These are phyloP conservation scores for Blastobotrys parvus DNA, from an alignment of 805 yeast species.

Conservation along the genomic window DNA sequence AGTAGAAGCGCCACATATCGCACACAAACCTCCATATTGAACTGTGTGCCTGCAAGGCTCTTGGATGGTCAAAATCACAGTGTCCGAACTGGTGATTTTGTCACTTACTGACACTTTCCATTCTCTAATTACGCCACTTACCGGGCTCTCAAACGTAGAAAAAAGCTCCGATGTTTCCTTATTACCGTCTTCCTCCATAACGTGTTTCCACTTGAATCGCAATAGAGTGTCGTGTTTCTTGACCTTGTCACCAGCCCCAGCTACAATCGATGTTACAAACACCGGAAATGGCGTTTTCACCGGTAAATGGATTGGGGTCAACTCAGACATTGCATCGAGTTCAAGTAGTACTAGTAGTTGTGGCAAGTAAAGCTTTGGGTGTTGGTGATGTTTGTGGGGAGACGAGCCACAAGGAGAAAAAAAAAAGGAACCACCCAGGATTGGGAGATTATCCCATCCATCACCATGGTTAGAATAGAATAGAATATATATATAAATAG, in stretches of 20 bases:
- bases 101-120: conserved; percentile 51
- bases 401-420: too few species aligned
- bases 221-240: conserved; percentile 46
- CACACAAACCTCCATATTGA: conserved; percentile 92
- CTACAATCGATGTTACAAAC: conserved; percentile 45
- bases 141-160: conserved; percentile 66
- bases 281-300: conserved; percentile 60
- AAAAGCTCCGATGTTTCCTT: conserved; percentile 31
- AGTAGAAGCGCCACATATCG: conserved; percentile 77
- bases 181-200: conserved; percentile 31
- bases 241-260: conserved; percentile 38
- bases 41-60: conserved; percentile 91
- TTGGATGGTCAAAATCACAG: conserved; percentile 45
- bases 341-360: too few species aligned
- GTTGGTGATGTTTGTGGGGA: too few species aligned
- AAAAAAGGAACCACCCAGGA: too few species aligned
- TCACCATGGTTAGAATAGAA: too few species aligned
- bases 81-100: conserved; percentile 40
- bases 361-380: too few species aligned
- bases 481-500: background rate
- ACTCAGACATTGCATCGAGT: conserved; percentile 14
- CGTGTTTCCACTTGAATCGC: conserved; percentile 60
- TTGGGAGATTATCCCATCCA: too few species aligned
- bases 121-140: conserved; percentile 55
- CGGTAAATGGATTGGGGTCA: conserved; percentile 50